These are phyloP conservation scores for Pinus albicaulis DNA, from an alignment of 75 land plant genomes.

Conservation along the genomic window DNA sequence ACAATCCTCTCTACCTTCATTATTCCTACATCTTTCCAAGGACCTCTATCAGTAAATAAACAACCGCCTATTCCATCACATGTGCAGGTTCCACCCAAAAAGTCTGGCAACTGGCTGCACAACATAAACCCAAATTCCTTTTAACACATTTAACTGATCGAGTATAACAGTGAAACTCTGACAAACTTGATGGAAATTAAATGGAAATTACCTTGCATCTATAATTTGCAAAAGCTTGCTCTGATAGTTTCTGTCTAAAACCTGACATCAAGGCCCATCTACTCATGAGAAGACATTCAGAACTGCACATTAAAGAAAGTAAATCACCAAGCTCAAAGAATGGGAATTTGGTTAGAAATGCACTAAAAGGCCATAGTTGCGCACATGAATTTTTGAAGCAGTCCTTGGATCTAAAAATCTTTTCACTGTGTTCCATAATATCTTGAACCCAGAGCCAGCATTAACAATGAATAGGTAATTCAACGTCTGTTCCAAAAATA, in stretches of 20 bases:
- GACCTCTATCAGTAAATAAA: slow-evolving; percentile 74
- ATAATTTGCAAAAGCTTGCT: slow-evolving; percentile 55
- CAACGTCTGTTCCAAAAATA: slow-evolving; percentile 53
- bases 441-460: slow-evolving; percentile 82
- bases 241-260: slow-evolving; percentile 58
- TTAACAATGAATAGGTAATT: slow-evolving; percentile 78
- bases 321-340: background rate
- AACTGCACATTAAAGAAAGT: background rate
- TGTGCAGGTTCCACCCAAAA: slow-evolving; percentile 83
- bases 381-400: slow-evolving; percentile 58
- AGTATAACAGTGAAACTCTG: background rate
- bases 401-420: slow-evolving; percentile 81
- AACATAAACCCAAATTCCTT: background rate
- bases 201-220: slow-evolving; percentile 54
- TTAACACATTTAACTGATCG: background rate
- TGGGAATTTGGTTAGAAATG: background rate
- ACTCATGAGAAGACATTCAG: background rate
- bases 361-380: slow-evolving; percentile 24
- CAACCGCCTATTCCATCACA: slow-evolving; percentile 83
- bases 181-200: background rate
- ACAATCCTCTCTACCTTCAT: slow-evolving; percentile 51
- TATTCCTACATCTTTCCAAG: slow-evolving; percentile 83
- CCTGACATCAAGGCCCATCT: slow-evolving; percentile 30
- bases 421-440: slow-evolving; percentile 77
- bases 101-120: slow-evolving; percentile 84